phyloP scores from a whole-genome alignment of 2,329 filamentous ascomycete species.

The Alternaria alternata region DNA sequence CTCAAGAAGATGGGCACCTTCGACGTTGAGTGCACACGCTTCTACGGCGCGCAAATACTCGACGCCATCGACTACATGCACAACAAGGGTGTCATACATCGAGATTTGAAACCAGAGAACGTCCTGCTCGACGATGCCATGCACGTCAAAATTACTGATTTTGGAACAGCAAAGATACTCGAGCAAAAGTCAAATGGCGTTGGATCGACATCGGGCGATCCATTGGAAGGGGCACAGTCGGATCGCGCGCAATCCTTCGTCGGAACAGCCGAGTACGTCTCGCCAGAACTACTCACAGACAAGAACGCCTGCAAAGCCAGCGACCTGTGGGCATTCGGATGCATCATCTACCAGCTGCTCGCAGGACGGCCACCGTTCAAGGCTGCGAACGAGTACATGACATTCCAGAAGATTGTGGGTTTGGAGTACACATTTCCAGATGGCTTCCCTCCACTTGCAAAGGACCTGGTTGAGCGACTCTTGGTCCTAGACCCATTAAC shows the following conservation, averaged over 20 bases:
- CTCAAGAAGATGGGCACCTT: conserved; percentile 95
- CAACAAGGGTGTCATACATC: conserved; percentile 91
- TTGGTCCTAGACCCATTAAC: conserved; percentile 87
- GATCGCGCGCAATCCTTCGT: conserved; percentile 92
- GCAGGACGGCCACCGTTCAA: conserved; percentile 98
- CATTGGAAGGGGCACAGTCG: conserved; percentile 67
- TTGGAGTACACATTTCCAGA: conserved; percentile 93
- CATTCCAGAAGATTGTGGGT: conserved; percentile 96
- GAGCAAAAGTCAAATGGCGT: conserved; percentile 58
- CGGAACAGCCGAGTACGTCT: conserved; percentile 97
- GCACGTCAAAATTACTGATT: conserved; percentile 99
- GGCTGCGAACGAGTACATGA: conserved; percentile 92
- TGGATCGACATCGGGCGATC: conserved; percentile 55
- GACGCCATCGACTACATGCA: conserved; percentile 99
- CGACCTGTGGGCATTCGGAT: conserved; percentile 97
- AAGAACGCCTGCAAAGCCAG: conserved; percentile 98
- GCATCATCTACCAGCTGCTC: conserved; percentile 94
- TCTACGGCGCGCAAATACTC: conserved; percentile 94
- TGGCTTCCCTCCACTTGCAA: conserved; percentile 85
- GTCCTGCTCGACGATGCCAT: conserved; percentile 93
- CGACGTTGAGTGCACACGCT: conserved; percentile 90
- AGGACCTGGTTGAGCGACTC: conserved; percentile 88
- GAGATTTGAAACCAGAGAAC: conserved; percentile 96
- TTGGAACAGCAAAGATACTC: conserved; percentile 95
- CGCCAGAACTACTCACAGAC: conserved; percentile 93